phyloP scores from a whole-genome alignment of 768 basidiomycete genomes.

The Trametes gibbosa region DNA sequence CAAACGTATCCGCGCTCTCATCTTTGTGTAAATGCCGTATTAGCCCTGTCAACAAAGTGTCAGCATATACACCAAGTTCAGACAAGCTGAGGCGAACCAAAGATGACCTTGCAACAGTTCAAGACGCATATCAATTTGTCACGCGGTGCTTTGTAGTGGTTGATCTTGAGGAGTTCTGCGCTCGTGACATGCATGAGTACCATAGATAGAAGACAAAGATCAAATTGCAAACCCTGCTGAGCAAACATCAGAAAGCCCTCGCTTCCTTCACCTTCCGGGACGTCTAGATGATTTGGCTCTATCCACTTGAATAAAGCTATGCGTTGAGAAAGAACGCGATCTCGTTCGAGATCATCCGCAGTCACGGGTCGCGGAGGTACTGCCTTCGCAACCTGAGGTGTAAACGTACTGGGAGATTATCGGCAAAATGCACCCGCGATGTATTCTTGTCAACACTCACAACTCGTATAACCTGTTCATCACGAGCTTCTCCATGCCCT shows the following conservation, averaged over 20 bases:
- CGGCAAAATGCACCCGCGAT: background rate
- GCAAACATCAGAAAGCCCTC: conserved; percentile 88
- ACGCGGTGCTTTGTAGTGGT: conserved; percentile 97
- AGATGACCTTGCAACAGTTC: conserved; percentile 99
- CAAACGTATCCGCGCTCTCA: conserved; percentile 90
- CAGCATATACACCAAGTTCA: conserved; percentile 7
- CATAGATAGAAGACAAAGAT: background rate
- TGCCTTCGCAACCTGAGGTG: conserved; percentile 72
- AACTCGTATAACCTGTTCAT: conserved; percentile 98
- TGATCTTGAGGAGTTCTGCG: conserved; percentile 90
- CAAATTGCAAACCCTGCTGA: conserved; percentile 61
- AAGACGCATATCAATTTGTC: conserved; percentile 98
- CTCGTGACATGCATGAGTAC: background rate
- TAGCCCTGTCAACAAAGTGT: conserved; percentile 51
- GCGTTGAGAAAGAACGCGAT: conserved; percentile 85
- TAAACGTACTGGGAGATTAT: conserved; percentile 70
- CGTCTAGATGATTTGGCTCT: conserved; percentile 83
- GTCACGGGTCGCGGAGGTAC: conserved; percentile 76
- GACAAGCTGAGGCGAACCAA: conserved; percentile 57
- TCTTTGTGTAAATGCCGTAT: conserved; percentile 84
- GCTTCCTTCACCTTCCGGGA: conserved; percentile 72
- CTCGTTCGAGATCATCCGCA: conserved; percentile 94
- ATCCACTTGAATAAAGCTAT: conserved; percentile 93
- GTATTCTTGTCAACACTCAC: conserved; percentile 46
- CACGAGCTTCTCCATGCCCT: conserved; percentile 99